A percentile compares a stretch with the other conserved stretches of the same genome.
phyloP scores from a whole-genome alignment of 345 rosid genomes.

The Capsella bursapastoris region DNA sequence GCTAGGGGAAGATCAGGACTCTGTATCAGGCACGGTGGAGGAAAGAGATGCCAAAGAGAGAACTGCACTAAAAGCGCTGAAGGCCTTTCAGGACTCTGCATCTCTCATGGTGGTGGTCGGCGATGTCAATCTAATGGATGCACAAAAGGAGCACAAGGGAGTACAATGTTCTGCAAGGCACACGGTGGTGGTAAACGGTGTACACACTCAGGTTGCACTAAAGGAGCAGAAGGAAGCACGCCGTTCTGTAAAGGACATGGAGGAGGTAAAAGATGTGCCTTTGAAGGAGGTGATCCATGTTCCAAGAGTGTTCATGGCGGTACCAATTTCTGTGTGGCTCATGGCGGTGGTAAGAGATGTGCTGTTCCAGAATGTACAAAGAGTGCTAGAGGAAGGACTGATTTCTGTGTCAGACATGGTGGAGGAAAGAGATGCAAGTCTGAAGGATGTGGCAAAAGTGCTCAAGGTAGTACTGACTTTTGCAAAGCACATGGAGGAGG shows the following conservation, averaged over 20 bases:
- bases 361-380: constrained; percentile 84
- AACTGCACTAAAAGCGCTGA: constrained; percentile 94
- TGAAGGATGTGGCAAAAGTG: constrained; percentile 94
- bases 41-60: constrained; percentile 90
- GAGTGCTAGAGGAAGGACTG: constrained; percentile 97
- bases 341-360: constrained; percentile 98
- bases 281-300: constrained; percentile 77
- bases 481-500: constrained; percentile 99
- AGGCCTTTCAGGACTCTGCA: constrained; percentile 96
- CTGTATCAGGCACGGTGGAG: constrained; percentile 97
- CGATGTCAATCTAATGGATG: constrained; percentile 84
- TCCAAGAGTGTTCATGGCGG: constrained; percentile 99
- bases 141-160: constrained; percentile 97
- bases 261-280: constrained; percentile 94
- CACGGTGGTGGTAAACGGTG: constrained; percentile 99
- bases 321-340: constrained; percentile 96
- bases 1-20: constrained; percentile 96
- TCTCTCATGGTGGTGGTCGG: constrained; percentile 97
- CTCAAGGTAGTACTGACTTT: constrained; percentile 95
- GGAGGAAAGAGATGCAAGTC: constrained; percentile 95
- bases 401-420: constrained; percentile 94
- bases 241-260: constrained; percentile 98
- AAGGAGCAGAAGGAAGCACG: constrained; percentile 99
- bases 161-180: constrained; percentile 97
- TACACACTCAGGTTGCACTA: constrained; percentile 71